A percentile compares a stretch with the other conserved stretches of the same genome.
These are phyloP conservation scores for Sabuloglossum arenarium DNA, from an alignment of 495 filamentous ascomycete genomes.

Conservation along the genomic window DNA sequence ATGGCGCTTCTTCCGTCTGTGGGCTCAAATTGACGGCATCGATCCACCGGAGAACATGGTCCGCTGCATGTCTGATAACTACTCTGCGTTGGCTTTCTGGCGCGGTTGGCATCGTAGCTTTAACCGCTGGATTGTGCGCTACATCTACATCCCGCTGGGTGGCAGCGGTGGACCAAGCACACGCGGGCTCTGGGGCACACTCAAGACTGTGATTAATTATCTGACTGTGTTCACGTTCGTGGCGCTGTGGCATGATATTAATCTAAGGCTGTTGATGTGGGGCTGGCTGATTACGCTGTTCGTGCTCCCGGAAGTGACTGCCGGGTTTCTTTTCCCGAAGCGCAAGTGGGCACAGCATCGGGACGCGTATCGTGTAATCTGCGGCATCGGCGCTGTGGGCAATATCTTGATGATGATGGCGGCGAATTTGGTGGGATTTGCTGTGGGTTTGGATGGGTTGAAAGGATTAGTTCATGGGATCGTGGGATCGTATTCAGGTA, in stretches of 20 bases:
- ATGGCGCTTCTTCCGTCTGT: slow-evolving; percentile 95
- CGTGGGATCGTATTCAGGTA: slow-evolving; percentile 48
- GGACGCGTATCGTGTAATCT: slow-evolving; percentile 54
- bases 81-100: slow-evolving; percentile 85
- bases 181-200: slow-evolving; percentile 19
- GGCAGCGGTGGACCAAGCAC: slow-evolving; percentile 27
- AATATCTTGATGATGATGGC: slow-evolving; percentile 92
- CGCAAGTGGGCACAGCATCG: slow-evolving; percentile 43
- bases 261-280: slow-evolving; percentile 83
- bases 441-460: slow-evolving; percentile 73
- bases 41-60: slow-evolving; percentile 98
- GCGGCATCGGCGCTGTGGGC: slow-evolving; percentile 65
- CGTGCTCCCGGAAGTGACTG: slow-evolving; percentile 70
- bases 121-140: slow-evolving; percentile 85
- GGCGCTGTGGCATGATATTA: slow-evolving; percentile 94
- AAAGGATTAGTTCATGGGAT: slow-evolving; percentile 53
- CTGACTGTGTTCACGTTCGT: slow-evolving; percentile 91
- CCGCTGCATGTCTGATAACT: slow-evolving; percentile 90
- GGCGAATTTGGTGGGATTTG: slow-evolving; percentile 89
- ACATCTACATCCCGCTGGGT: slow-evolving; percentile 85
- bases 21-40: slow-evolving; percentile 72
- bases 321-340: slow-evolving; percentile 45
- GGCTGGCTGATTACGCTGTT: slow-evolving; percentile 91
- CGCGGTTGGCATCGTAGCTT: slow-evolving; percentile 85
- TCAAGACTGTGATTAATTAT: slow-evolving; percentile 42